A percentile compares a stretch with the other conserved stretches of the same genome.
These are phyloP conservation scores for Penicillium sp. DNA, from an alignment of 2,329 filamentous ascomycete genomes.

Conservation along the genomic window DNA sequence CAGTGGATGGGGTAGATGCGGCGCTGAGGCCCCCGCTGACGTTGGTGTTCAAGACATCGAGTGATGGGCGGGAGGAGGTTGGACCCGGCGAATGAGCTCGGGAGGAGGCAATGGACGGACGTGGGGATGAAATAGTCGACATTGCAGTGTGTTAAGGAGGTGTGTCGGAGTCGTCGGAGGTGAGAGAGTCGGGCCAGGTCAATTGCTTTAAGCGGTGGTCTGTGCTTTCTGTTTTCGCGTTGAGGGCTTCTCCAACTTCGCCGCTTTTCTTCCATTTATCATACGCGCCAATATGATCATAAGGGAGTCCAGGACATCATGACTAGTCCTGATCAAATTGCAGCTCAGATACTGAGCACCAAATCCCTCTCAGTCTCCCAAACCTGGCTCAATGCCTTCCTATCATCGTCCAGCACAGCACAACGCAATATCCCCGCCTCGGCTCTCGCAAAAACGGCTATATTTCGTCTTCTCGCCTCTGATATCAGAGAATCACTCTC, in stretches of 20 bases:
- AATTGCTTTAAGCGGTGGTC: conserved; percentile 27
- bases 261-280: background rate
- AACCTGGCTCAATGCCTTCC: conserved; percentile 64
- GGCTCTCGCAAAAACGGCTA: conserved; percentile 73
- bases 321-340: conserved; percentile 37
- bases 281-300: background rate
- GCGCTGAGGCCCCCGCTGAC: conserved; percentile 47
- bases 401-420: conserved; percentile 53
- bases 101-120: conserved; percentile 57
- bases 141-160: conserved; percentile 35
- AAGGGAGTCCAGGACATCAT: conserved; percentile 15
- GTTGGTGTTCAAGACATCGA: conserved; percentile 63
- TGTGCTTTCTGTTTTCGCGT: conserved; percentile 20
- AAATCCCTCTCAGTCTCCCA: conserved; percentile 55
- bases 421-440: conserved; percentile 60
- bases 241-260: conserved; percentile 9
- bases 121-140: conserved; percentile 61
- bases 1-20: conserved; percentile 34
- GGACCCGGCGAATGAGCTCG: conserved; percentile 58
- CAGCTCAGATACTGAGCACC: conserved; percentile 54
- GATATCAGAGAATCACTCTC: conserved; percentile 66
- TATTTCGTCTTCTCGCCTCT: conserved; percentile 73
- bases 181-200: conserved; percentile 7
- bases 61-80: conserved; percentile 70
- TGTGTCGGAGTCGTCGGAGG: conserved; percentile 5